A percentile compares a stretch with the other conserved stretches of the same genome.
Evolutionary conservation across 2,329 filamentous ascomycete genomes (phyloP).

Genomic region (Sporothrix protearum): DNA sequence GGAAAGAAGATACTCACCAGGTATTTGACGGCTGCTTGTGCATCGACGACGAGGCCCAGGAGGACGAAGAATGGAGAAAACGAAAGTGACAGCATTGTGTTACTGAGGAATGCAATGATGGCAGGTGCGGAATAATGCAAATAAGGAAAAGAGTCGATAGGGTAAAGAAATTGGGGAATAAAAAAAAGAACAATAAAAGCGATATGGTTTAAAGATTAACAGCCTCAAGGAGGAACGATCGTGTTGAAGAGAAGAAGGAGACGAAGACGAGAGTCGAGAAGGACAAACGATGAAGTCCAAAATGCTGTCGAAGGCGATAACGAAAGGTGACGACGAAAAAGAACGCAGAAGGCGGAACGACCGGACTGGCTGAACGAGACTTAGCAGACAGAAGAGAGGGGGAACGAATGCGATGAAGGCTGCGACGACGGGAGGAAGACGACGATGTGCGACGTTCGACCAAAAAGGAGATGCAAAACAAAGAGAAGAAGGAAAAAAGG

Average conservation of each 20-base stretch:
- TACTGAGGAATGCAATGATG: neutral
- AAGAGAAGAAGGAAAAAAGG: neutral
- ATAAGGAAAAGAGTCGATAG: neutral
- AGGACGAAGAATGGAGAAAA: neutral
- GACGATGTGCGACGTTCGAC: neutral
- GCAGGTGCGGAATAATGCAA: neutral
- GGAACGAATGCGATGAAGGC: neutral
- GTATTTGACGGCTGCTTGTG: constrained; percentile 21
- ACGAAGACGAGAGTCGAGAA: neutral
- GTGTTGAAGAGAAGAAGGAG: neutral
- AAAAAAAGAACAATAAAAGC: neutral
- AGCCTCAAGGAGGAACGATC: constrained; percentile 12
- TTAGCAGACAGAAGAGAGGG: neutral
- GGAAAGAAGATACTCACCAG: constrained; percentile 19
- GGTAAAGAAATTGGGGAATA: neutral
- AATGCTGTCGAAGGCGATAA: neutral
- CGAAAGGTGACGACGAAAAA: neutral
- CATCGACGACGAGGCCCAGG: constrained; percentile 23
- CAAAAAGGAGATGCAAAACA: neutral
- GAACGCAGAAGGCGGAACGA: neutral
- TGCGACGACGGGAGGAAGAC: neutral
- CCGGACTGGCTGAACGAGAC: neutral
- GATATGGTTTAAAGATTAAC: neutral
- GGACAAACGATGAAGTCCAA: neutral
- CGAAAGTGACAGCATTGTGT: neutral